Percentiles rank a stretch among this genome's conserved stretches.
Evolutionary conservation across 306 rosid species (phyloP).

Genomic region (Sophora flavescens): DNA sequence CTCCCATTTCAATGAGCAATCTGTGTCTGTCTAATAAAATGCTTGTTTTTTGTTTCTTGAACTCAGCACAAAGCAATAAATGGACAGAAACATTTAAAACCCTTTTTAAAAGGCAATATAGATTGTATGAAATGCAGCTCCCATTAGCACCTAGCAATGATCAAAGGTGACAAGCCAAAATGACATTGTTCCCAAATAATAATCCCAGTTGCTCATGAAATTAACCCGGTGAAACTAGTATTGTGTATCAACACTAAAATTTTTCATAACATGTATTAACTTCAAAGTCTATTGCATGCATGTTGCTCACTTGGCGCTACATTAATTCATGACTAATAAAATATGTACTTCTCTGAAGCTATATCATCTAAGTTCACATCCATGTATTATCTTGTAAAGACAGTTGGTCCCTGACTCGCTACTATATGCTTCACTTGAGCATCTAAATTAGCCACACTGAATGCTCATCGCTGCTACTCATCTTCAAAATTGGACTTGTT

Average conservation of each 20-base stretch:
- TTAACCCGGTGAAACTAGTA: not conserved
- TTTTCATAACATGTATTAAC: constrained; percentile 12
- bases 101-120: constrained; percentile 11
- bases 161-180: constrained; percentile 15
- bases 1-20: no score
- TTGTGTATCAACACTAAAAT: not conserved
- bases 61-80: no score
- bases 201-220: constrained; percentile 29
- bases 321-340: not conserved
- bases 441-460: constrained; percentile 3
- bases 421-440: not conserved
- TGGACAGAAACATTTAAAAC: not conserved
- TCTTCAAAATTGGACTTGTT: no score
- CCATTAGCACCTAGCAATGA: not conserved
- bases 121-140: not conserved
- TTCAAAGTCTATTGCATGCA: not conserved
- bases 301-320: not conserved
- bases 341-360: no score
- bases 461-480: not conserved
- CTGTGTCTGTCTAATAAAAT: no score
- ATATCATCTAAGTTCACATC: no score
- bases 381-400: not conserved
- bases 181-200: not conserved
- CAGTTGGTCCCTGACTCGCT: not conserved
- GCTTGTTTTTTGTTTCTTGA: no score